A percentile compares a stretch with the other conserved stretches of the same genome.
Conservation (phyloP, 2,329 filamentous ascomycete species). For the Colletotrichum sp. region DNA sequence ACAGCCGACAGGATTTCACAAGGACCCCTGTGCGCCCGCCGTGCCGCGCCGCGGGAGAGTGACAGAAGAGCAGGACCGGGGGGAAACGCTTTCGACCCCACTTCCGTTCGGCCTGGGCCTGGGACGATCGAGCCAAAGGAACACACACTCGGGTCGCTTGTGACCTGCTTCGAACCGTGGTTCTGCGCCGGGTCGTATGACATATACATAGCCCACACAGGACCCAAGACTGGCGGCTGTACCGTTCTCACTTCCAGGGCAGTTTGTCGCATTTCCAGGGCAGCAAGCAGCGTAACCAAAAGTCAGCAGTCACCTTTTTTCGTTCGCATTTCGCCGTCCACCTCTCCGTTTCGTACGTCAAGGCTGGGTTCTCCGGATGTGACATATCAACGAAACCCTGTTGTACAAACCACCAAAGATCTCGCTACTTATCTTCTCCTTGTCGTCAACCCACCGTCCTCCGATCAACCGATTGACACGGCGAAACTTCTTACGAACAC, state of each 20-base stretch:
- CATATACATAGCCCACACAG: constrained; percentile 12
- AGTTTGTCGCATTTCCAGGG: neutral
- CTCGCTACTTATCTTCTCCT: neutral
- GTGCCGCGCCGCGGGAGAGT: neutral
- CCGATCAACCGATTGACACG: neutral
- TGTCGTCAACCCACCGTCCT: neutral
- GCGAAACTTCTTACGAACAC: neutral
- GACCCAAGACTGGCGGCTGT: neutral
- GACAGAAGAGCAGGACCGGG: neutral
- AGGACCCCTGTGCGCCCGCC: neutral
- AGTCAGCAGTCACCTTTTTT: neutral
- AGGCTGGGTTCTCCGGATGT: neutral
- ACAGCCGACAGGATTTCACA: neutral
- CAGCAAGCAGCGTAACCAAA: neutral
- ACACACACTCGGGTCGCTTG: neutral
- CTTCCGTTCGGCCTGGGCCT: neutral
- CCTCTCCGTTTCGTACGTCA: neutral
- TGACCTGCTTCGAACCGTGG: neutral
- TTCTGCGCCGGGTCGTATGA: constrained; percentile 8
- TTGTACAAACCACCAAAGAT: neutral
- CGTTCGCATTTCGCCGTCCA: neutral
- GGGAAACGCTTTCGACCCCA: neutral
- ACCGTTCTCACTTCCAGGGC: neutral
- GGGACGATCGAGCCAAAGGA: neutral
- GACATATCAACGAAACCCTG: neutral